Evolutionary conservation across 2,329 filamentous ascomycete species (phyloP).

Genomic region (Cryphonectria nitschkei): DNA sequence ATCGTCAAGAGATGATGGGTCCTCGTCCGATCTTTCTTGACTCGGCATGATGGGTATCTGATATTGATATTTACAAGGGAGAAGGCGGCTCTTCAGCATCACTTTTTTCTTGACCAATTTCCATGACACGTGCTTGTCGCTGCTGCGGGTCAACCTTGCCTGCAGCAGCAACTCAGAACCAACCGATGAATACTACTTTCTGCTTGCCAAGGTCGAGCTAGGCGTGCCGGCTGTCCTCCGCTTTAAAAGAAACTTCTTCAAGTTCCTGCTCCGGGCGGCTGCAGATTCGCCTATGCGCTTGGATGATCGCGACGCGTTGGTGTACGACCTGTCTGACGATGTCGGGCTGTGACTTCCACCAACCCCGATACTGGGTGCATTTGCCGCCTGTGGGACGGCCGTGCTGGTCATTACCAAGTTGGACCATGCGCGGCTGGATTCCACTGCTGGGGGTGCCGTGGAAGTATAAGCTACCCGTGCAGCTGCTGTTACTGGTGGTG

Average conservation of each 20-base stretch:
- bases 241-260: constrained; percentile 14
- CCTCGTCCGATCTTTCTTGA: background rate
- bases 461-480: constrained; percentile 1
- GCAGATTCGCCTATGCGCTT: constrained; percentile 16
- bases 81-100: background rate
- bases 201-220: constrained; percentile 10
- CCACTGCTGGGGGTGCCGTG: background rate
- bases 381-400: background rate
- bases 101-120: background rate
- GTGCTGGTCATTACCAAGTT: background rate
- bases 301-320: constrained; percentile 6
- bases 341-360: constrained; percentile 7
- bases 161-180: background rate
- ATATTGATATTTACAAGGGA: background rate
- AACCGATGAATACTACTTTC: background rate
- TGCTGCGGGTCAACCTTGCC: background rate
- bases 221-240: constrained; percentile 1
- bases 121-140: background rate
- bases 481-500: background rate
- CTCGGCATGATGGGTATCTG: background rate
- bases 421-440: background rate
- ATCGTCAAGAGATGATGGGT: background rate
- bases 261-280: constrained; percentile 20
- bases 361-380: background rate
- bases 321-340: constrained; percentile 12